These are phyloP conservation scores for Vanderwaltozyma yarrowii DNA, from an alignment of 805 yeast genomes.

Conservation along the genomic window DNA sequence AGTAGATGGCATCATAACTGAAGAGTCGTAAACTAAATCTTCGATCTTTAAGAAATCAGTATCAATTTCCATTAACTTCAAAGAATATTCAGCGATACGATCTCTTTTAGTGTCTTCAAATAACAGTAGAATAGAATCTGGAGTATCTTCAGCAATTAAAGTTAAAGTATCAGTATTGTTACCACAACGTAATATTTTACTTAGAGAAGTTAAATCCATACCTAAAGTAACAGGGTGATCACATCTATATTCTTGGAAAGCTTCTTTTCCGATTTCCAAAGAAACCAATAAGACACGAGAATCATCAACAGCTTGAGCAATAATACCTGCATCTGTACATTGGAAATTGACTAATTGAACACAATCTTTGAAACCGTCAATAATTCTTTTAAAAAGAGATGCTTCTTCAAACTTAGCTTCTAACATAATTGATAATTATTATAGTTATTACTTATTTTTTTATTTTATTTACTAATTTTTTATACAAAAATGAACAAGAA, in stretches of 20 bases:
- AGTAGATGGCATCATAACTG: constrained; percentile 73
- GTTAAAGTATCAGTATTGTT: constrained; percentile 82
- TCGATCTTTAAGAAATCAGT: constrained; percentile 90
- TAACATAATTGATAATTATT: constrained; percentile 46
- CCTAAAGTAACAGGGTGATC: constrained; percentile 91
- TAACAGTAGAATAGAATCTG: constrained; percentile 66
- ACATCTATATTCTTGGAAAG: constrained; percentile 88
- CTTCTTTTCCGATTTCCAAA: constrained; percentile 74
- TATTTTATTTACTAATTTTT: too few species aligned
- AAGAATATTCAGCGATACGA: constrained; percentile 81
- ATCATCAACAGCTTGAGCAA: constrained; percentile 96
- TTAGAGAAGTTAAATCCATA: constrained; percentile 75
- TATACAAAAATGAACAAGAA: too few species aligned
- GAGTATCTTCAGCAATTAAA: constrained; percentile 78
- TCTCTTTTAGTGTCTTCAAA: constrained; percentile 90
- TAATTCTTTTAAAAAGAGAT: constrained; percentile 77
- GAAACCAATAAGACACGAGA: constrained; percentile 91
- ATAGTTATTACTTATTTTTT: background rate
- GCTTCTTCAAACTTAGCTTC: constrained; percentile 97
- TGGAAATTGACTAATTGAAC: constrained; percentile 93
- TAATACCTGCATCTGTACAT: constrained; percentile 90
- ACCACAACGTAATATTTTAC: constrained; percentile 86
- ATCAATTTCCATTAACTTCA: constrained; percentile 93
- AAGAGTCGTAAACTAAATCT: constrained; percentile 83
- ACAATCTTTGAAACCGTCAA: constrained; percentile 90